phyloP scores from a whole-genome alignment of 2,329 filamentous ascomycete genomes.

The Aureobasidium sp. region DNA sequence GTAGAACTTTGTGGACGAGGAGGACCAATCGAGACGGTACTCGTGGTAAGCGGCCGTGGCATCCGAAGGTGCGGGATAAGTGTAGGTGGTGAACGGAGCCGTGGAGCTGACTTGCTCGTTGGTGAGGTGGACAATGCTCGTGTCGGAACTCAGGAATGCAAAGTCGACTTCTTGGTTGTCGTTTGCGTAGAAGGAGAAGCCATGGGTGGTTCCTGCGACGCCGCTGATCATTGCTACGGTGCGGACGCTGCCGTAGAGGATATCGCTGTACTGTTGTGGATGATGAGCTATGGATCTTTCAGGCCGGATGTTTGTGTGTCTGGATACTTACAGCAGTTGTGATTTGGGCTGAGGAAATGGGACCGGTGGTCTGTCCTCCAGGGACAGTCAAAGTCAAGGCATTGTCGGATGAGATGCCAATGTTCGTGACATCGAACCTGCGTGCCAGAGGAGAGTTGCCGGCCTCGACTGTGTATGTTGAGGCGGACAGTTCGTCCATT shows the following conservation, averaged over 20 bases:
- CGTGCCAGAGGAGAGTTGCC: constrained; percentile 1
- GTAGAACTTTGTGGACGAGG: constrained; percentile 58
- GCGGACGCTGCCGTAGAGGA: constrained; percentile 64
- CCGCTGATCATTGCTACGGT: constrained; percentile 58
- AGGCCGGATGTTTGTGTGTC: too few species aligned
- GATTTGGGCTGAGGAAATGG: constrained; percentile 47
- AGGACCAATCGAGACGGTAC: constrained; percentile 70
- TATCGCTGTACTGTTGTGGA: constrained; percentile 45
- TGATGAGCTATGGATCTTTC: neutral
- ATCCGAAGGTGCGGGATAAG: constrained; percentile 53
- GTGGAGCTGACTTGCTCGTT: constrained; percentile 56
- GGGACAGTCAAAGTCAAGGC: constrained; percentile 13
- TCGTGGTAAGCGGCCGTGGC: constrained; percentile 68
- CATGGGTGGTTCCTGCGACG: constrained; percentile 61
- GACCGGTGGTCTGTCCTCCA: constrained; percentile 6
- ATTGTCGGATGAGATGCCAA: neutral
- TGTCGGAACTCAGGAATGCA: constrained; percentile 38
- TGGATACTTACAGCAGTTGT: constrained; percentile 39
- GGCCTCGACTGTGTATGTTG: neutral
- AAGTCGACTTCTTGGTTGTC: constrained; percentile 76
- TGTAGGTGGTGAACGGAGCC: constrained; percentile 52
- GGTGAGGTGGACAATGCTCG: constrained; percentile 38
- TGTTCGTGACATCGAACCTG: neutral
- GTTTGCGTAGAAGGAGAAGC: constrained; percentile 78
- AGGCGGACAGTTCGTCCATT: neutral